A percentile compares a stretch with the other conserved stretches of the same genome.
Evolutionary conservation across 164 flowering plant genomes (phyloP).

Genomic region (Nymphaea thermarum): DNA sequence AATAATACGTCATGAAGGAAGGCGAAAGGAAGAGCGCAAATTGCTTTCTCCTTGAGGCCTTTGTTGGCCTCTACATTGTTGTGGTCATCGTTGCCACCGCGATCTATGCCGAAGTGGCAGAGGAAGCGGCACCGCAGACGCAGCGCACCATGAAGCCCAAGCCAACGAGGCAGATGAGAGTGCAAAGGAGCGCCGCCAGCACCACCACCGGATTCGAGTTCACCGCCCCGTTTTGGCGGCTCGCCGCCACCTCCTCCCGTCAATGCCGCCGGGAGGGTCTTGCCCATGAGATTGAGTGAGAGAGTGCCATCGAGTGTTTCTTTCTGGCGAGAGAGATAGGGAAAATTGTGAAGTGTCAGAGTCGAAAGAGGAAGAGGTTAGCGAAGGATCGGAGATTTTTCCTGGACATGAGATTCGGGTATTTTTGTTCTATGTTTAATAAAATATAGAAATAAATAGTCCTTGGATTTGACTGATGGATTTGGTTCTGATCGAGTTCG

Average conservation of each 20-base stretch:
- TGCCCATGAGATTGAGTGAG: no score
- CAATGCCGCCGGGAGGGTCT: not conserved
- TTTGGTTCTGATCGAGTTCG: no score
- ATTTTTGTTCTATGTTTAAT: no score
- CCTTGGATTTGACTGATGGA: no score
- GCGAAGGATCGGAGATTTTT: not conserved
- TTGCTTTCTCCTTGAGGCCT: constrained; percentile 71
- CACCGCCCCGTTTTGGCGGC: constrained; percentile 1
- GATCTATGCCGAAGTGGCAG: not conserved
- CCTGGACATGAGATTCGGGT: no score
- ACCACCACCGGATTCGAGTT: constrained; percentile 79
- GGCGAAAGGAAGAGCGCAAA: constrained; percentile 29
- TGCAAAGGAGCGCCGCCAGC: constrained; percentile 78
- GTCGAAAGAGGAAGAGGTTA: not conserved
- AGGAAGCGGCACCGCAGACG: constrained; percentile 8
- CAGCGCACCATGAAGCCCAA: constrained; percentile 77
- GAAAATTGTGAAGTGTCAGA: not conserved
- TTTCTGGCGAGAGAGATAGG: not conserved
- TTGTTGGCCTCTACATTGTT: constrained; percentile 30
- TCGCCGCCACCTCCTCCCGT: constrained; percentile 5
- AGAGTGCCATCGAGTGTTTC: not conserved
- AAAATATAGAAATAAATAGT: no score
- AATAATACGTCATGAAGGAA: constrained; percentile 22
- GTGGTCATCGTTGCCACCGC: not conserved
- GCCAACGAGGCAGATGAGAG: constrained; percentile 80